These are phyloP conservation scores for Jimgerdemannia flammicorona DNA, from an alignment of 192 early-diverging fungal genomes.

Conservation along the genomic window DNA sequence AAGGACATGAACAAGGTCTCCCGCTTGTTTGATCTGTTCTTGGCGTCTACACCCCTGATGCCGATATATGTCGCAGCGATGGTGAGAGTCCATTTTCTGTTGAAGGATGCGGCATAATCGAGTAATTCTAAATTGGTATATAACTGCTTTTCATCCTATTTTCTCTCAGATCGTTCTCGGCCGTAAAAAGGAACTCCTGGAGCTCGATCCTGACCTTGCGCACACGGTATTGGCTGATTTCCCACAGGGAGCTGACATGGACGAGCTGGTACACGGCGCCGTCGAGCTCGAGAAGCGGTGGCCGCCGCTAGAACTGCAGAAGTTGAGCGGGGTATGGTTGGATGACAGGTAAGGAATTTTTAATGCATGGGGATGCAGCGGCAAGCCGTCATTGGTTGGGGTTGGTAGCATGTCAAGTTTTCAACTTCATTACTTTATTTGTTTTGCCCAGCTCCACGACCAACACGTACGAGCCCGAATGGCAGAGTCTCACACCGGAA, in stretches of 20 bases:
- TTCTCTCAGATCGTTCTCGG: not conserved
- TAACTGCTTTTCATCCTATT: not conserved
- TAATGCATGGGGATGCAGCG: not conserved
- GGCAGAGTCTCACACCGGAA: constrained; percentile 7
- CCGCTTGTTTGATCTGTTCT: constrained; percentile 62
- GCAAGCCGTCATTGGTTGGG: not conserved
- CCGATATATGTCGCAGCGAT: constrained; percentile 59
- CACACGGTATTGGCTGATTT: not conserved
- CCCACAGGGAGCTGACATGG: not conserved
- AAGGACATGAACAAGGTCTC: constrained; percentile 38
- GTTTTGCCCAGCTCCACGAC: constrained; percentile 20
- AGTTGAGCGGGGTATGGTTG: constrained; percentile 36
- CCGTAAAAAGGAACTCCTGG: not conserved
- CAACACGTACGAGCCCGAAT: constrained; percentile 32
- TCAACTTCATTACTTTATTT: no score
- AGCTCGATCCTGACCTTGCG: not conserved
- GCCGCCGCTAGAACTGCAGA: constrained; percentile 38
- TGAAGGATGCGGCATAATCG: not conserved
- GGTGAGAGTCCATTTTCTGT: constrained; percentile 16
- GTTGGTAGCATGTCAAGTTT: not conserved
- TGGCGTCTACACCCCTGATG: constrained; percentile 58
- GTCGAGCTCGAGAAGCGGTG: constrained; percentile 35
- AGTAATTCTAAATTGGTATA: no score
- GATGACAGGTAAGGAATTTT: constrained; percentile 38
- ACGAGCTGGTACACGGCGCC: constrained; percentile 25